These are phyloP conservation scores for Melastoma malabathricum DNA, from an alignment of 345 rosid genomes.

Conservation along the genomic window DNA sequence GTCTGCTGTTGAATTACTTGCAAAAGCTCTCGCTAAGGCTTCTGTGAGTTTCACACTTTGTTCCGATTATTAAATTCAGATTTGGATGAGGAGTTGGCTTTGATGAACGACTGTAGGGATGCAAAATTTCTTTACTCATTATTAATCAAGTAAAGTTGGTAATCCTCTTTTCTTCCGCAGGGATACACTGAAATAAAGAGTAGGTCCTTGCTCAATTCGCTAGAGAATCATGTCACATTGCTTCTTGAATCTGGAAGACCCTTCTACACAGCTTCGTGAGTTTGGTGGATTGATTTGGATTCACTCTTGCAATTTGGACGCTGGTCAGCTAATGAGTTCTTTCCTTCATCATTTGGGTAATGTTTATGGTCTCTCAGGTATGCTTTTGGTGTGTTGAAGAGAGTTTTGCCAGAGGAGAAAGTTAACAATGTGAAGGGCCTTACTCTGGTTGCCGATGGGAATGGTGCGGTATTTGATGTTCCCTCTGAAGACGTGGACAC, in stretches of 20 bases:
- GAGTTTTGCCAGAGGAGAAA: constrained; percentile 88
- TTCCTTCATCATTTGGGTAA: neutral
- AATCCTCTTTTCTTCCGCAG: constrained; percentile 22
- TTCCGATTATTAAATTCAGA: too few species aligned
- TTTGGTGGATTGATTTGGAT: neutral
- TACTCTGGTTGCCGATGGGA: constrained; percentile 61
- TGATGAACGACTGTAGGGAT: too few species aligned
- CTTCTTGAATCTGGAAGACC: constrained; percentile 66
- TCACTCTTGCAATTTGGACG: too few species aligned
- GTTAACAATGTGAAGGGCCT: constrained; percentile 68
- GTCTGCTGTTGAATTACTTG: constrained; percentile 69
- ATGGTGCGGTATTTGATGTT: constrained; percentile 83
- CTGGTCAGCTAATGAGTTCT: too few species aligned
- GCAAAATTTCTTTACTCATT: neutral
- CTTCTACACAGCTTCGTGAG: constrained; percentile 67
- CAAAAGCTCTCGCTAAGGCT: constrained; percentile 93
- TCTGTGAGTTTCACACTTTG: constrained; percentile 32
- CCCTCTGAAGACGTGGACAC: constrained; percentile 41
- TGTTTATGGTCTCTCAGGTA: constrained; percentile 24
- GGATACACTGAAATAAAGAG: constrained; percentile 81
- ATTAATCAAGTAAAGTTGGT: neutral
- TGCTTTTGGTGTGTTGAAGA: constrained; percentile 55
- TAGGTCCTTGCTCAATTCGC: constrained; percentile 75
- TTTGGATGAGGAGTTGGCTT: too few species aligned
- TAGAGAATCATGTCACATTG: constrained; percentile 80